Conservation (phyloP, 2,329 filamentous ascomycete genomes). For the Neofusicoccum ribis region DNA sequence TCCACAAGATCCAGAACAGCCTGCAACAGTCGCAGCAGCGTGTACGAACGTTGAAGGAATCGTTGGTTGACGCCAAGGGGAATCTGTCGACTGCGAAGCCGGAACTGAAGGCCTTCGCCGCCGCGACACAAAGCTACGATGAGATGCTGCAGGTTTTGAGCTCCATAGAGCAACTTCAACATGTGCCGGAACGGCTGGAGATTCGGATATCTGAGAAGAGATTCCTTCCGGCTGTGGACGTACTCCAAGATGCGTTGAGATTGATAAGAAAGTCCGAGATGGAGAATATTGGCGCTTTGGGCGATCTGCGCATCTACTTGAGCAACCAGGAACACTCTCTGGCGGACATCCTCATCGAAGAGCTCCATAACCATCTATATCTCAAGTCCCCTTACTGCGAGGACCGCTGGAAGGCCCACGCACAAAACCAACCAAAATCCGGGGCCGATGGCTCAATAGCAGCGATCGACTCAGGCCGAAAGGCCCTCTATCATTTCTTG, state of each 20-base stretch:
- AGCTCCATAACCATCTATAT: constrained; percentile 95
- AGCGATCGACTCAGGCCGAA: constrained; percentile 46
- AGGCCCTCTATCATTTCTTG: constrained; percentile 58
- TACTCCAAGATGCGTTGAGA: constrained; percentile 82
- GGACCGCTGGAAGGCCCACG: constrained; percentile 86
- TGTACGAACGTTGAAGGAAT: constrained; percentile 78
- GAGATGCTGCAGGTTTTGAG: constrained; percentile 80
- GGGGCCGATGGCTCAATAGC: constrained; percentile 35
- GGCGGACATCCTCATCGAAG: constrained; percentile 94
- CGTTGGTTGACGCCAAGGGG: constrained; percentile 75
- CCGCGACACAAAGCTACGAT: constrained; percentile 86
- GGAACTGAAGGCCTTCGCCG: constrained; percentile 86
- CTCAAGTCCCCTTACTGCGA: constrained; percentile 97
- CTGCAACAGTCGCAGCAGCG: constrained; percentile 86
- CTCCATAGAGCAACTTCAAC: constrained; percentile 73
- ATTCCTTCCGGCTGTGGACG: constrained; percentile 88
- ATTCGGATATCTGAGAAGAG: constrained; percentile 94
- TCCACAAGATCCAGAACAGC: constrained; percentile 96
- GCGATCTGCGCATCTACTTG: constrained; percentile 82
- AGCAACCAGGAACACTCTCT: constrained; percentile 89
- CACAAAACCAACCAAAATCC: constrained; percentile 61
- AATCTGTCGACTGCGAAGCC: constrained; percentile 84
- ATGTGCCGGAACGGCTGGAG: constrained; percentile 88
- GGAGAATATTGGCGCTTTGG: constrained; percentile 85
- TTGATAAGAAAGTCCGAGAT: constrained; percentile 84